Conservation (phyloP, 1,139 yeast genomes). For the Taiozyma sp. region DNA sequence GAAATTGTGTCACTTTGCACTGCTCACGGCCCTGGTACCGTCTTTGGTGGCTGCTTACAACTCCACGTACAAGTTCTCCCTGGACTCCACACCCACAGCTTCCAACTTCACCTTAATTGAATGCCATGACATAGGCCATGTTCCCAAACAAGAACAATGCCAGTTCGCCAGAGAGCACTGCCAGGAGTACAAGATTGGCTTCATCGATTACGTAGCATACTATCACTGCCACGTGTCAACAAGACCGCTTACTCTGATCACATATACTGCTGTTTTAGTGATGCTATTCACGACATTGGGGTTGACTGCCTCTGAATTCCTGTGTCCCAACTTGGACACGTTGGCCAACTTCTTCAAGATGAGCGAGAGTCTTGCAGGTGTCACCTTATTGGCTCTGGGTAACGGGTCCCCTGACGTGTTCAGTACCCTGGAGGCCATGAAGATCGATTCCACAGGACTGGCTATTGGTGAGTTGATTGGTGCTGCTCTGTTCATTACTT, state of each 20-base stretch:
- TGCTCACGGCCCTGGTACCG: neutral
- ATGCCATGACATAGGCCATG: slow-evolving; percentile 16
- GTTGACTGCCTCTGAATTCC: slow-evolving; percentile 68
- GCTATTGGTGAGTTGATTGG: slow-evolving; percentile 90
- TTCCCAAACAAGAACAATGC: slow-evolving; percentile 39
- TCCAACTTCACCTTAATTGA: neutral
- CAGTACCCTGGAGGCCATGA: slow-evolving; percentile 79
- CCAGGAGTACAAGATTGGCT: slow-evolving; percentile 35
- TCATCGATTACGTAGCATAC: slow-evolving; percentile 35
- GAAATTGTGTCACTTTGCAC: neutral
- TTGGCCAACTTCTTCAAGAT: slow-evolving; percentile 58
- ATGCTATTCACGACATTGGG: slow-evolving; percentile 60
- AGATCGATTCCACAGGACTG: slow-evolving; percentile 59
- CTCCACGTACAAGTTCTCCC: neutral
- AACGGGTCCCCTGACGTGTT: slow-evolving; percentile 91
- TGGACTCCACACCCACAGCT: neutral
- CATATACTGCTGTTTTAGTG: slow-evolving; percentile 25
- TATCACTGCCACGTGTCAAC: slow-evolving; percentile 34
- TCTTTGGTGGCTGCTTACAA: neutral
- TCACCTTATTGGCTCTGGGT: slow-evolving; percentile 85
- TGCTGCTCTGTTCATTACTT: slow-evolving; percentile 71
- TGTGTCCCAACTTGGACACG: slow-evolving; percentile 71
- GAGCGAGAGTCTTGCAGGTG: slow-evolving; percentile 81
- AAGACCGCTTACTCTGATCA: slow-evolving; percentile 22
- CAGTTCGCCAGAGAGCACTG: slow-evolving; percentile 38